Percentiles rank a stretch among this genome's conserved stretches.
Evolutionary conservation across 139 green algal species (phyloP).

Genomic region (Chlorella vulgaris): DNA sequence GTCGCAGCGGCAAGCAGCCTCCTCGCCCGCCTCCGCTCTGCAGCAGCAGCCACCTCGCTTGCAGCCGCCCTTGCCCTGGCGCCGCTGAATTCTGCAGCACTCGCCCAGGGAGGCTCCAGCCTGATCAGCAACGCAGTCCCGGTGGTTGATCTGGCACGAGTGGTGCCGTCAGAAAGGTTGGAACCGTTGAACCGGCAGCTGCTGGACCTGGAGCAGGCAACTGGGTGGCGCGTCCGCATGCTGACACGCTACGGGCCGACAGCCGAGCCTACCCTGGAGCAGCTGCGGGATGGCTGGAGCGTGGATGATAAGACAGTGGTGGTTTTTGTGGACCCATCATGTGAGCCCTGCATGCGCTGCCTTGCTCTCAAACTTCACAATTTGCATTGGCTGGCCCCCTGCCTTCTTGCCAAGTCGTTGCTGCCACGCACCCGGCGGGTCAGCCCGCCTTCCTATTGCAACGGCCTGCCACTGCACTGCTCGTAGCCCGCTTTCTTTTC

Average conservation of each 20-base stretch:
- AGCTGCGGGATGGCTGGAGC: conserved; percentile 52
- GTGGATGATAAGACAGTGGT: conserved; percentile 56
- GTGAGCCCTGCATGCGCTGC: neutral
- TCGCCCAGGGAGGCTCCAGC: neutral
- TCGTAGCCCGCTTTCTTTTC: neutral
- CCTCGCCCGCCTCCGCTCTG: too few species aligned
- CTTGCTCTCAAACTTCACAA: neutral
- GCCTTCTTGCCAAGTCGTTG: neutral
- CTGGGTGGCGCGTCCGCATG: conserved; percentile 62
- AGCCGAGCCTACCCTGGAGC: conserved; percentile 29
- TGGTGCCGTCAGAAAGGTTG: conserved; percentile 42
- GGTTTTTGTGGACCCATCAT: conserved; percentile 66
- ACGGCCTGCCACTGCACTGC: too few species aligned
- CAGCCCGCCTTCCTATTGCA: neutral
- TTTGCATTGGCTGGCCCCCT: neutral
- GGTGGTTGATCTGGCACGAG: conserved; percentile 45
- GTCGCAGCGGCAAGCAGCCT: too few species aligned
- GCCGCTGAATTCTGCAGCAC: too few species aligned
- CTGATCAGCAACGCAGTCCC: conserved; percentile 14
- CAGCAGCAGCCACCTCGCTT: neutral
- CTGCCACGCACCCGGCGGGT: neutral
- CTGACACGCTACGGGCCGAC: conserved; percentile 53
- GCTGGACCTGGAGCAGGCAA: conserved; percentile 39
- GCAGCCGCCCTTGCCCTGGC: conserved; percentile 6
- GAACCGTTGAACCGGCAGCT: conserved; percentile 40